Conservation (phyloP, 768 basidiomycete species). For the Tremella yokohamensis region DNA sequence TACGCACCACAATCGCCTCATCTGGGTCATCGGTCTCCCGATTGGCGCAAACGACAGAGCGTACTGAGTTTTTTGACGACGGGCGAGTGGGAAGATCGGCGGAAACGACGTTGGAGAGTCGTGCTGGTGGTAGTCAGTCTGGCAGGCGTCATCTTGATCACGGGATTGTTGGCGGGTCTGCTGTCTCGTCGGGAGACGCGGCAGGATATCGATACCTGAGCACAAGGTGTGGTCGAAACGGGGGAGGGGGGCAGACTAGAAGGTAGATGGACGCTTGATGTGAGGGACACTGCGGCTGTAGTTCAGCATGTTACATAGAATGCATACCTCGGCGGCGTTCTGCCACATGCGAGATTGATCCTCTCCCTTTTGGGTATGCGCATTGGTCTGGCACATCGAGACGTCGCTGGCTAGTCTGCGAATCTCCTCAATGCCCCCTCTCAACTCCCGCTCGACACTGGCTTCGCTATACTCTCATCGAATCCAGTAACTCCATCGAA, state of each 20-base stretch:
- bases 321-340: not conserved
- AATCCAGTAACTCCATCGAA: slow-evolving; percentile 68
- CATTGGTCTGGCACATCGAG: too few relatives aligned
- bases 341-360: not conserved
- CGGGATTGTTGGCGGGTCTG: slow-evolving; percentile 10
- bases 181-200: slow-evolving; percentile 3
- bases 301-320: too few relatives aligned
- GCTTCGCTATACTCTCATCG: slow-evolving; percentile 36
- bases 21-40: slow-evolving; percentile 14
- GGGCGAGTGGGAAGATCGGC: slow-evolving; percentile 3
- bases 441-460: not conserved
- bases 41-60: slow-evolving; percentile 13
- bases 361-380: not conserved
- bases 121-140: not conserved
- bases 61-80: slow-evolving; percentile 14
- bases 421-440: too few relatives aligned
- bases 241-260: not conserved
- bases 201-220: not conserved
- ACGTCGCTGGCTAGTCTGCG: too few relatives aligned
- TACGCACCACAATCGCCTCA: slow-evolving; percentile 13
- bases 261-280: not conserved
- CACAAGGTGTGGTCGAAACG: not conserved
- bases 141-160: slow-evolving; percentile 8
- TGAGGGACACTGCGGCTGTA: too few relatives aligned
- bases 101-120: slow-evolving; percentile 4